Base-by-base conservation (phyloP, 495 filamentous ascomycete species). In the Oleoguttula mirabilis region DNA sequence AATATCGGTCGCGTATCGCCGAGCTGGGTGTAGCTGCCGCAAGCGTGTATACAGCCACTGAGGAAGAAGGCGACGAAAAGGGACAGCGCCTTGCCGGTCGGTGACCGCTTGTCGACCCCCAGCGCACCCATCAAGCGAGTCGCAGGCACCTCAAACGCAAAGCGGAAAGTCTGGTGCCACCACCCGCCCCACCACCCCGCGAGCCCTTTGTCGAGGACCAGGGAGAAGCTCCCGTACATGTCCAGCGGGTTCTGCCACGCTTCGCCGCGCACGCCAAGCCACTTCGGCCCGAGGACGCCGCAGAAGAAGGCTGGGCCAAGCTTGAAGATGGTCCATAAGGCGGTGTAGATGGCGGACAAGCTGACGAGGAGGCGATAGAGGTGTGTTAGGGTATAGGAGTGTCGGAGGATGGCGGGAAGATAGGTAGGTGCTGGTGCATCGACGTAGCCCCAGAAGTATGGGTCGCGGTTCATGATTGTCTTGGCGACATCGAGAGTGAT, bases 121-220 rank as follows among this genome's bases (percentile, higher is more conserved):
- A 54, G 10, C 0, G 36, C n/a, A n/a, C 36, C 21, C 15, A 75
- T 41, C 17, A 82, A 47, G 52, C 62, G 79, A 6, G 59, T 55
- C 0, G 67, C 59, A 0, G 79, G 72, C 1, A 71, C 68, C 4
- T 71, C 60, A 55, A 94, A 88, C 0, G 68, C 80, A 25, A 73
- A 68, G 2, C 84, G 76, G 62, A 94, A 90, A 1, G 79, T 71
- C 57, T 94, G 86, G 59, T 94, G 86, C 86, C 86, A 94, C 78
- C 79, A 92, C 12, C 65, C 69, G 31, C 80, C 74, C 86, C 86
- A 94, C 51, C 78, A 74, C 21, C 85, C 85, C 6, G 71, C 65
- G 1, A 94, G 61, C 0, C 85, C 84, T 33, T 75, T 61, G 39
- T 81, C 70, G 3, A 80, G 54, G 4, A 88, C 63, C 7, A 64